Conservation (phyloP, 768 basidiomycete genomes). For the Suillus hirtellus region DNA sequence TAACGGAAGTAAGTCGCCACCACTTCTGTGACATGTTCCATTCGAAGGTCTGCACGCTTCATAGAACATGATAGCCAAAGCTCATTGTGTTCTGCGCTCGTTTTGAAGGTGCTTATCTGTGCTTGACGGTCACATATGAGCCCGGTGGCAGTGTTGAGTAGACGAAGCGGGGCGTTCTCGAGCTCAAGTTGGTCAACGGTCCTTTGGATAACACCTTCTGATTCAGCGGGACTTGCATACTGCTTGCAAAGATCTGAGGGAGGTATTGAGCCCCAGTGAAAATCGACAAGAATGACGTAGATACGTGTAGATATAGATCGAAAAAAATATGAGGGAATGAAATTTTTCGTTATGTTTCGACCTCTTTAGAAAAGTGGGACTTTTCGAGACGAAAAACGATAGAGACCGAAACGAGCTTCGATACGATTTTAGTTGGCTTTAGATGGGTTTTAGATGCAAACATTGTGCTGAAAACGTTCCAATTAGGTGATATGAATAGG, state of each 20-base stretch:
- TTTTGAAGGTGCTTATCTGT: background rate
- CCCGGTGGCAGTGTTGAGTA: background rate
- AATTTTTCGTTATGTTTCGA: too few relatives aligned
- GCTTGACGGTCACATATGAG: background rate
- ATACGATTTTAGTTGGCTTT: too few relatives aligned
- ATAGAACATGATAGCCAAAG: background rate
- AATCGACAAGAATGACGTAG: background rate
- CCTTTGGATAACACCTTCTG: background rate
- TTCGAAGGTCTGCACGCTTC: background rate
- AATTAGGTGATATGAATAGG: too few relatives aligned
- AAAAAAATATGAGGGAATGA: too few relatives aligned
- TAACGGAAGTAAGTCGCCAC: background rate
- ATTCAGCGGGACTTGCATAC: background rate
- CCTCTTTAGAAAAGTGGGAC: background rate
- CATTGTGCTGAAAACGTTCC: too few relatives aligned
- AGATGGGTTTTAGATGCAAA: too few relatives aligned
- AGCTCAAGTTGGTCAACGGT: background rate
- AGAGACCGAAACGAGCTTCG: too few relatives aligned
- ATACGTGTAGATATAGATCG: too few relatives aligned
- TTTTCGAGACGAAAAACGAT: background rate
- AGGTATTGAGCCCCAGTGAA: background rate
- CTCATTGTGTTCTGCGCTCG: background rate
- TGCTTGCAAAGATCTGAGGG: background rate
- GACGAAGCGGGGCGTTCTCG: background rate
- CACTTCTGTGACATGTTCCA: background rate